Conservation (phyloP, 148 eudicot species). For the Oxyria digyna region DNA sequence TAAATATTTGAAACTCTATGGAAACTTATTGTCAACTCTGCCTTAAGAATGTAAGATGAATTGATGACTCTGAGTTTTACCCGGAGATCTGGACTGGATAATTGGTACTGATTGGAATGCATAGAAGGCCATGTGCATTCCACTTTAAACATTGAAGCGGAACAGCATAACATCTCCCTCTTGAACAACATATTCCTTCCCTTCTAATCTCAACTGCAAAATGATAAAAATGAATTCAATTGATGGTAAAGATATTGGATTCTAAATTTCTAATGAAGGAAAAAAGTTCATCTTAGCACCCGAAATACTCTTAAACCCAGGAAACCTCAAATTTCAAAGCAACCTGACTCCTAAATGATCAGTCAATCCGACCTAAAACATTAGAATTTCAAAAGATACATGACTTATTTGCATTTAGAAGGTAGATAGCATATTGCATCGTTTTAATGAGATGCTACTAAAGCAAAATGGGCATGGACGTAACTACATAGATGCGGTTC, state of each 20-base stretch:
- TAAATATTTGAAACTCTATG: not conserved
- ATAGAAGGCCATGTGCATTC: not conserved
- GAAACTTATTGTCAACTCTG: not conserved
- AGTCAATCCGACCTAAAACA: not conserved
- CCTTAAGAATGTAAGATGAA: not conserved
- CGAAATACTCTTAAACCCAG: not conserved
- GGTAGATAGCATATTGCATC: not conserved
- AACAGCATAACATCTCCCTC: conserved; percentile 13
- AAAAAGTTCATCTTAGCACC: not conserved
- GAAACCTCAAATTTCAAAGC: not conserved
- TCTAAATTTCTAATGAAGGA: too few species aligned
- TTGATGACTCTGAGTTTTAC: too few species aligned
- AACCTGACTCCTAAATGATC: not conserved
- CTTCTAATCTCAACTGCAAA: conserved; percentile 13
- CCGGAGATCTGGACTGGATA: not conserved
- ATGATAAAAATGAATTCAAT: not conserved
- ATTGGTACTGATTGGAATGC: not conserved
- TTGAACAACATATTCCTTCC: conserved; percentile 12
- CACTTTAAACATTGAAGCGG: conserved; percentile 9
- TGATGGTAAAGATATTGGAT: not conserved
- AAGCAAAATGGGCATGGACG: not conserved
- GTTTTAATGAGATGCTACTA: not conserved
- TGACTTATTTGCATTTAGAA: not conserved
- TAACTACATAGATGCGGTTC: not conserved
- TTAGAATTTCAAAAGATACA: not conserved